These are phyloP conservation scores for Pyrrhoderma noxium DNA, from an alignment of 1,284 basidiomycete genomes.

Conservation along the genomic window DNA sequence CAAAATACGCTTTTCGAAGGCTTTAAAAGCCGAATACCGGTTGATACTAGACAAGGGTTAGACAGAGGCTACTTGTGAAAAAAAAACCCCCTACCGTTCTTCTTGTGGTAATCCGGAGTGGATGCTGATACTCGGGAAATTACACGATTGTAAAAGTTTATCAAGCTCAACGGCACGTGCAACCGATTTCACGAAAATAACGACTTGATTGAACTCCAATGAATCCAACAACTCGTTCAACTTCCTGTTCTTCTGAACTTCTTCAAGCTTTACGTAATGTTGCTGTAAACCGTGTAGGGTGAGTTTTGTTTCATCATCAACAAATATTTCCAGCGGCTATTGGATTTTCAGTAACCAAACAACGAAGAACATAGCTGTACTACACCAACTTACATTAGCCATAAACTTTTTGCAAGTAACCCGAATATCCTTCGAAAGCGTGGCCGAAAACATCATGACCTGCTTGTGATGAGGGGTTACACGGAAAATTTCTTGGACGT, in stretches of 20 bases:
- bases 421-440: constrained; percentile 94
- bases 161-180: constrained; percentile 95
- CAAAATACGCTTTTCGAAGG: constrained; percentile 98
- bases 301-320: constrained; percentile 98
- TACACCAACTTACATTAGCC: constrained; percentile 91
- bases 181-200: constrained; percentile 99
- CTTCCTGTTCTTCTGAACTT: constrained; percentile 95
- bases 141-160: constrained; percentile 93
- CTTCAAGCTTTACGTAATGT: constrained; percentile 96
- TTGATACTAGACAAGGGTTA: constrained; percentile 56
- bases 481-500: constrained; percentile 99
- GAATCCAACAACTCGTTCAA: constrained; percentile 94
- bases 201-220: constrained; percentile 99
- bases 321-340: constrained; percentile 98
- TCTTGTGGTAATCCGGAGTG: constrained; percentile 93
- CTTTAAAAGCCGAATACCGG: constrained; percentile 99
- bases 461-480: constrained; percentile 99
- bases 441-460: constrained; percentile 99
- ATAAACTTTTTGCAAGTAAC: constrained; percentile 99
- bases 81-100: constrained; percentile 66
- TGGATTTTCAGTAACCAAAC: constrained; percentile 13
- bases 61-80: constrained; percentile 10
- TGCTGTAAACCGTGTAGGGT: constrained; percentile 98
- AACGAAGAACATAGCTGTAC: not conserved
- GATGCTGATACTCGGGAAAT: constrained; percentile 97